Base-by-base conservation (phyloP, 2,329 filamentous ascomycete genomes). In the Cladosporium sp. region DNA sequence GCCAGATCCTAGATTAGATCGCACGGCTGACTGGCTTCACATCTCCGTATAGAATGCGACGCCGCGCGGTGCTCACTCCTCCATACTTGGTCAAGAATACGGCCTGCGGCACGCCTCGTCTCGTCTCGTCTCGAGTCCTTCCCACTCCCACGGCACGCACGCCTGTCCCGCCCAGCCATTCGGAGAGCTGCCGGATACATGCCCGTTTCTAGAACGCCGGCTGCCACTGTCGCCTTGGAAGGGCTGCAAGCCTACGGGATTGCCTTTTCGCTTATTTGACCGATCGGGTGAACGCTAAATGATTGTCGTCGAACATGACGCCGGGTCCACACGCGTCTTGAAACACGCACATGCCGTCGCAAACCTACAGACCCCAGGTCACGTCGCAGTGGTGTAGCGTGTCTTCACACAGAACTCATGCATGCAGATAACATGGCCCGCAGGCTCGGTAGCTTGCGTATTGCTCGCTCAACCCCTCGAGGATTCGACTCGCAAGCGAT, bases 241-340 rank as follows among this genome's bases (percentile, higher is more conserved):
- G 15, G 22, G 15, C 25, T 28, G 25, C 25, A 4, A 9, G 28
- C 24, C 42, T 12, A n/a, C 8, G 28, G 42, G 42, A 45, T 45
- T 28, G 42, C 42, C 42, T 45, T 28, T 45, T 45, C 42, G 42
- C 42, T 45, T 45, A 45, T n/a, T 45, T 24, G 28, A 45, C 42
- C 42, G 42, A 45, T 45, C 42, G 25, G 42, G 42, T 22, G 22
- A 45, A 45, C 42, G 42, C 42, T 45, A 45, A 22, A 32, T 32
- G 3, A 7, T 10, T 32, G 42, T 45, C 42, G 42, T 45, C 42
- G 28, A n/a, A n/a, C n/a, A n/a, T n/a, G n/a, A 28, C 42, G 28
- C 9, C 22, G 42, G 24, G 10, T 19, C 42, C 42, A 45, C 42
- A 32, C 22, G 42, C 42, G 42, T 45, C 42, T 25, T 45, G 42